Percentiles rank a stretch among this genome's conserved stretches.
phyloP scores from a whole-genome alignment of 805 yeast genomes.

The Isabelozyma gotoi region DNA sequence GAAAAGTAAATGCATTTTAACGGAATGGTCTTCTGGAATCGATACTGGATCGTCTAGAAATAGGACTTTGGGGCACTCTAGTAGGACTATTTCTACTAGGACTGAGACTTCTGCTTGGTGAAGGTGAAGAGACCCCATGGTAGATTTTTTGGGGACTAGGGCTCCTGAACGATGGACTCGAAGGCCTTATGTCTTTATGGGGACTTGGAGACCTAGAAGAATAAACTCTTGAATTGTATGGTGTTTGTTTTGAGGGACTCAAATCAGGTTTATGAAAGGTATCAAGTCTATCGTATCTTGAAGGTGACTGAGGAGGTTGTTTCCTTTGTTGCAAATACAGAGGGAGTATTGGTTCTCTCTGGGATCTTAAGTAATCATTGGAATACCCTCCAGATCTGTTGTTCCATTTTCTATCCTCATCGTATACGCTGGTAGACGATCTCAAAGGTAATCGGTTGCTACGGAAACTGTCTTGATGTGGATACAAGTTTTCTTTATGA shows the following conservation, averaged over 20 bases:
- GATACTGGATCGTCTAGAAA: background rate
- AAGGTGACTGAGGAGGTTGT: background rate
- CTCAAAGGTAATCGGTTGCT: background rate
- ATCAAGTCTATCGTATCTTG: background rate
- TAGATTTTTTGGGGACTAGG: background rate
- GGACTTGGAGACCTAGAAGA: constrained; percentile 2
- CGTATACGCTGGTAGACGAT: background rate
- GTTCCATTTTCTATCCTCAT: background rate
- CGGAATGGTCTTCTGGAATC: background rate
- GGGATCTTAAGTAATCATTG: constrained; percentile 4
- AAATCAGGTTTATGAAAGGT: background rate
- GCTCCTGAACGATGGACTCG: background rate
- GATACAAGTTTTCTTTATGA: background rate
- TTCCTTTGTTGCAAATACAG: background rate
- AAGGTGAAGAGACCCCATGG: background rate
- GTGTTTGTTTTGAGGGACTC: background rate
- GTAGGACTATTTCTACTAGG: background rate
- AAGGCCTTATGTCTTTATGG: background rate
- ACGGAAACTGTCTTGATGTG: background rate
- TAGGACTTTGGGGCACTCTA: background rate
- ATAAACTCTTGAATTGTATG: background rate
- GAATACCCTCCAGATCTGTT: background rate
- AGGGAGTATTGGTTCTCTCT: constrained; percentile 1
- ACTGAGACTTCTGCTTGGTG: background rate
- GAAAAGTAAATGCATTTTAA: background rate